phyloP scores from a whole-genome alignment of 75 land plant genomes.

The Larix kaempferi region DNA sequence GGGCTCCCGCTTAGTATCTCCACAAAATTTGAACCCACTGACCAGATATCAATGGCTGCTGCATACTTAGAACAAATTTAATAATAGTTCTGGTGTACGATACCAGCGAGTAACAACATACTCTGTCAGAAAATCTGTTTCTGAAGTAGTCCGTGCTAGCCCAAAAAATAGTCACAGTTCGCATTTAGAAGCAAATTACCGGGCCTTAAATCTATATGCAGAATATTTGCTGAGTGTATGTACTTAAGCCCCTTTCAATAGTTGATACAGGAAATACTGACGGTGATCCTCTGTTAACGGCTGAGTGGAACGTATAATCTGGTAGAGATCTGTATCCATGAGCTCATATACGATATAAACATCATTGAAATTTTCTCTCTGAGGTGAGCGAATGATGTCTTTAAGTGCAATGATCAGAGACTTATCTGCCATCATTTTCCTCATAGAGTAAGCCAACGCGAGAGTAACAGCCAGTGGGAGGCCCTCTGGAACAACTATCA shows the following conservation, averaged over 20 bases:
- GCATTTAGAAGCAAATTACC: conserved; percentile 81
- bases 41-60: conserved; percentile 88
- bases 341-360: too few relatives aligned
- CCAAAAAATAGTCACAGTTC: conserved; percentile 88
- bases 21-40: conserved; percentile 77
- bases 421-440: too few relatives aligned
- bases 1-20: conserved; percentile 65
- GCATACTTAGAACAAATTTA: conserved; percentile 82
- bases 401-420: too few relatives aligned
- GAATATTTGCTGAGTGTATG: conserved; percentile 82
- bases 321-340: conserved; percentile 66
- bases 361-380: too few relatives aligned
- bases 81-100: conserved; percentile 72
- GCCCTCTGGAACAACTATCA: too few relatives aligned
- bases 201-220: conserved; percentile 83
- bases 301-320: conserved; percentile 74
- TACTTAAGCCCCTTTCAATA: conserved; percentile 82
- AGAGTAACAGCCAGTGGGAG: too few relatives aligned
- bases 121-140: conserved; percentile 83
- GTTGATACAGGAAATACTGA: conserved; percentile 82
- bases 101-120: conserved; percentile 93
- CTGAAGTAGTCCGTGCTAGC: conserved; percentile 78
- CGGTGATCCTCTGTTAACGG: conserved; percentile 81
- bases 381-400: too few relatives aligned
- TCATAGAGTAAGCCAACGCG: too few relatives aligned